Base-by-base conservation (phyloP, 805 yeast species). In the Tetrapisispora fleetii region DNA sequence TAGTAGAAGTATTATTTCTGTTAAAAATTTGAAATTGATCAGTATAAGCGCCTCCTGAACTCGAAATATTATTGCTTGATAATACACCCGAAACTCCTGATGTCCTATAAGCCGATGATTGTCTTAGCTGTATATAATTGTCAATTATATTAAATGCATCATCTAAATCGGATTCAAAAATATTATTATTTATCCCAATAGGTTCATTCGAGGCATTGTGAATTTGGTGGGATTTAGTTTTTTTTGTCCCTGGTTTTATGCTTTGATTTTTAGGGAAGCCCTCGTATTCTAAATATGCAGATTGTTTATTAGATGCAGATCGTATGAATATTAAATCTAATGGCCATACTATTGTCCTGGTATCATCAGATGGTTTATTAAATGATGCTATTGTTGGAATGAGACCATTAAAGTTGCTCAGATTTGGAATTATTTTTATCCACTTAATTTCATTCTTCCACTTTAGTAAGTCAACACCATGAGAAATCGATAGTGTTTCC, bases 291-390 rank as follows among this genome's bases (percentile, higher is more conserved):
- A 5, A 19, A 5, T 9, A 30, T 41, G 22, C 18, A 36, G 28
- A n/a, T 13, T 10, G 11, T 10, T 28, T 18, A 19, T 41, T 41
- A 19, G 22, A 32, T 19, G 57, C 53, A 48, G 73, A 67, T 58
- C 85, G 93, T 4, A 78, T 68, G 49, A 77, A 69, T 56, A 90
- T 82, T 19, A 85, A 65, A 42, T 76, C 77, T 56, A 82, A 65
- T 0, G 95, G 95, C 95, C 95, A 85, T 40, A 79, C 64, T 1
- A 85, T 75, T 48, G 71, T 78, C 56, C 81, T 80, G 27, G 70
- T 71, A 53, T 76, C 77, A 30, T 70, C 72, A 3, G 78, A 79
- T 0, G 73, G 68, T 45, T 67, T 69, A 42, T 81, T 68, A 60
- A 76, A 84, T 22, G 72, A 70, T 13, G 88, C 70, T 2, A 85